Percentiles rank a stretch among this genome's conserved stretches.
phyloP scores from a whole-genome alignment of 106 monocot species.

The Dendrobium huoshanense region DNA sequence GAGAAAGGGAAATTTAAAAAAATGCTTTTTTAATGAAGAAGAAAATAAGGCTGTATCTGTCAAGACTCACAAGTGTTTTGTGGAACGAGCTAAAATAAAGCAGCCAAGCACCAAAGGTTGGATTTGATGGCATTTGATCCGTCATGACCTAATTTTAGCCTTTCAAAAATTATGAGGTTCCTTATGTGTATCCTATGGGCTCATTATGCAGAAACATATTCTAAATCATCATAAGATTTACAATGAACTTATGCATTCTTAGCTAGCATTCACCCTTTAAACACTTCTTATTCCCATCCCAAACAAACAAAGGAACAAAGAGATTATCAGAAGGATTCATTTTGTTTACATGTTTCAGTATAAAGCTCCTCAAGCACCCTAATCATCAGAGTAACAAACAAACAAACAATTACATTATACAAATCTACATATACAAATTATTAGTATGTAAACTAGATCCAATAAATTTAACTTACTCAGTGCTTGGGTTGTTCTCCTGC shows the following conservation, averaged over 20 bases:
- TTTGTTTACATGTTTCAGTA: not conserved
- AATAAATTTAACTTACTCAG: slow-evolving; percentile 28
- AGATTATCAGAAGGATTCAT: not conserved
- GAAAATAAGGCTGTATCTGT: not conserved
- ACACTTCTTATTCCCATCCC: not conserved
- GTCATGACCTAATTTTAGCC: no score
- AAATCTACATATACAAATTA: not conserved
- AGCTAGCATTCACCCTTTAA: not conserved
- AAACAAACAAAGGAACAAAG: not conserved
- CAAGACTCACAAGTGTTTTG: not conserved
- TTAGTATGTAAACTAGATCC: not conserved
- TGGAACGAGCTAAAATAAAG: not conserved
- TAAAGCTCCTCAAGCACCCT: not conserved
- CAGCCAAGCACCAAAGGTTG: not conserved
- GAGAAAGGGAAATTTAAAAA: not conserved
- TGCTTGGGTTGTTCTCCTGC: slow-evolving; percentile 42
- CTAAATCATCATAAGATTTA: no score
- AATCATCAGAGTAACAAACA: not conserved
- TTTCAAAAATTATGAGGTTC: no score
- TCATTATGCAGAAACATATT: no score
- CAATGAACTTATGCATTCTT: not conserved
- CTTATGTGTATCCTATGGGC: no score
- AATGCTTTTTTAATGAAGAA: not conserved
- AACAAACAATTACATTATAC: not conserved
- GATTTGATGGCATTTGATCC: no score